phyloP scores from a whole-genome alignment of 1,284 basidiomycete genomes.

The Malassezia cuniculi region DNA sequence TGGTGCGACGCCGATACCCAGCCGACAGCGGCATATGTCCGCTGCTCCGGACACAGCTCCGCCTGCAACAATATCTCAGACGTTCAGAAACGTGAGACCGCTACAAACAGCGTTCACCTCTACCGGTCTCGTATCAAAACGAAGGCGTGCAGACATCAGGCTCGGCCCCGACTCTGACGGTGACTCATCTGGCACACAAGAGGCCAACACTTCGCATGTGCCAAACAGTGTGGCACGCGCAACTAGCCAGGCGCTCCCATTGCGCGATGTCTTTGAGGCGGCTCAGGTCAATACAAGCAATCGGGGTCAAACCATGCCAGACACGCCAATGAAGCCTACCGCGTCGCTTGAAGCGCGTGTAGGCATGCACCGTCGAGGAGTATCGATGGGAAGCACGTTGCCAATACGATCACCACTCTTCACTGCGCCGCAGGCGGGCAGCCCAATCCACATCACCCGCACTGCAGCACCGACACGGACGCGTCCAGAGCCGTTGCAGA shows the following conservation, averaged over 20 bases:
- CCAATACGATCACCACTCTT: constrained; percentile 9
- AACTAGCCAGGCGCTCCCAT: constrained; percentile 21
- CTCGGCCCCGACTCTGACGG: not conserved
- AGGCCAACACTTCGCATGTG: no score
- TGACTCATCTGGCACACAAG: not conserved
- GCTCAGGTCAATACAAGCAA: constrained; percentile 21
- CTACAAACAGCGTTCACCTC: constrained; percentile 47
- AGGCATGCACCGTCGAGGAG: constrained; percentile 11
- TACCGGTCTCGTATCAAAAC: constrained; percentile 46
- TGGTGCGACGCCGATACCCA: no score
- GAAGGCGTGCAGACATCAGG: constrained; percentile 6
- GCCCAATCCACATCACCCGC: not conserved
- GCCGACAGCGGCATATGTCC: no score
- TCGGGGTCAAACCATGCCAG: constrained; percentile 40
- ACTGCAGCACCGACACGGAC: not conserved
- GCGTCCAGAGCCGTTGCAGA: not conserved
- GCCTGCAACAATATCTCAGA: no score
- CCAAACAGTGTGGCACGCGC: no score
- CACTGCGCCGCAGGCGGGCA: not conserved
- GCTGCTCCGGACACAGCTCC: no score
- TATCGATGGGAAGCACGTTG: constrained; percentile 11
- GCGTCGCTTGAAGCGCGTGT: constrained; percentile 1
- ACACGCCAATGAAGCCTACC: constrained; percentile 45
- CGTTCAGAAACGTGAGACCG: constrained; percentile 47
- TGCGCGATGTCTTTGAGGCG: constrained; percentile 39